These are phyloP conservation scores for Jaminaea rosea DNA, from an alignment of 1,284 basidiomycete species.

Conservation along the genomic window DNA sequence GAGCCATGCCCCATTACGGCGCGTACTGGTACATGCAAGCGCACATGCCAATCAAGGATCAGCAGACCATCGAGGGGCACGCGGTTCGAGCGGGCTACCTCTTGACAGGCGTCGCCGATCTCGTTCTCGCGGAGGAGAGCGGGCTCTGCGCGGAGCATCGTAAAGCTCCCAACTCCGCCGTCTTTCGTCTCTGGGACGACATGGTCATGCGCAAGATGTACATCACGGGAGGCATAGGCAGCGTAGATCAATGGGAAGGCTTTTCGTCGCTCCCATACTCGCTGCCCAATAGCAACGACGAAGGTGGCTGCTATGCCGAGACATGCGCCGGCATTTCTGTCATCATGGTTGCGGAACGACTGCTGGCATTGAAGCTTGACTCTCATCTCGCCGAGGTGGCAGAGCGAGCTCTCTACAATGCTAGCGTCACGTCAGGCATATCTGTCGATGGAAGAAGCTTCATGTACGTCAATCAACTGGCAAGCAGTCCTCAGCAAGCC, in stretches of 20 bases:
- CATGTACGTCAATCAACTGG: constrained; percentile 17
- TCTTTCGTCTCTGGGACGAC: constrained; percentile 7
- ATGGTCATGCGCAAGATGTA: constrained; percentile 14
- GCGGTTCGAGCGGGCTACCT: constrained; percentile 15
- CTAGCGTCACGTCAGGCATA: constrained; percentile 16
- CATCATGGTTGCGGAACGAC: constrained; percentile 13
- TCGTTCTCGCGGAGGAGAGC: constrained; percentile 4
- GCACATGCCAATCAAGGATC: constrained; percentile 12
- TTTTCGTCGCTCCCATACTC: constrained; percentile 10
- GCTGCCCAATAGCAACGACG: constrained; percentile 14
- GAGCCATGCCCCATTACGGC: constrained; percentile 12
- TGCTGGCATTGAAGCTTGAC: too few relatives aligned
- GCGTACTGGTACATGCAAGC: constrained; percentile 19
- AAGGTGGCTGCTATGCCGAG: constrained; percentile 16
- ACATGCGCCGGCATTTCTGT: constrained; percentile 12
- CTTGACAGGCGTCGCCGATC: constrained; percentile 13
- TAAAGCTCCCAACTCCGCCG: constrained; percentile 2
- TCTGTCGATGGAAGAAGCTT: constrained; percentile 12
- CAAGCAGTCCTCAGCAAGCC: constrained; percentile 9
- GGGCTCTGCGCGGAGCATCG: neutral
- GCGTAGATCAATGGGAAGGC: constrained; percentile 16
- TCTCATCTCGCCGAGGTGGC: constrained; percentile 15
- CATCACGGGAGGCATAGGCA: constrained; percentile 15
- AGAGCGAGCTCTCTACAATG: constrained; percentile 14
- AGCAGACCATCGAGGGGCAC: constrained; percentile 16